Evolutionary conservation across 768 basidiomycete species (phyloP).

Genomic region (Collybia sordida): DNA sequence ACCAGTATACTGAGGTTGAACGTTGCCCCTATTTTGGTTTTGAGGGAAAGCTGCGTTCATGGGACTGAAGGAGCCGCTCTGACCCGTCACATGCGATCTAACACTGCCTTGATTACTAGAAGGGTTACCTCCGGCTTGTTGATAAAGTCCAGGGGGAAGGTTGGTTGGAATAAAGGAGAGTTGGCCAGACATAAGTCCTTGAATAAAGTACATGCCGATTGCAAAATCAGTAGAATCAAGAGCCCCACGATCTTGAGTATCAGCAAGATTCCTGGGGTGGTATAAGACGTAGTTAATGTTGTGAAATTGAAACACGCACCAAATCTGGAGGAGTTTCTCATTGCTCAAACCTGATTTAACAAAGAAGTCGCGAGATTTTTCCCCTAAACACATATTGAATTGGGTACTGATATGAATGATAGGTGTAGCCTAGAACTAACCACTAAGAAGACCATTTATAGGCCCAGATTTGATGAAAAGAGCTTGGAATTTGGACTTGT

Average conservation of each 20-base stretch:
- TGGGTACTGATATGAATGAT: not conserved
- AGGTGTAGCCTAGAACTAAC: conserved; percentile 39
- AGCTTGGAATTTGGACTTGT: conserved; percentile 80
- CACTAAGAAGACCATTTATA: conserved; percentile 72
- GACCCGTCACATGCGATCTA: conserved; percentile 58
- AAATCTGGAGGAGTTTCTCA: conserved; percentile 90
- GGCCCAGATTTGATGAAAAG: conserved; percentile 77
- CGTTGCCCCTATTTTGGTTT: conserved; percentile 22
- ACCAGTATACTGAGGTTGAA: conserved; percentile 69
- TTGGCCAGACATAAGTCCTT: conserved; percentile 83
- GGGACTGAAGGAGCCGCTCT: conserved; percentile 63
- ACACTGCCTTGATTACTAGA: conserved; percentile 32
- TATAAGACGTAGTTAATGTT: not conserved
- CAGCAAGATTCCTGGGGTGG: conserved; percentile 79
- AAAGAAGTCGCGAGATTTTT: conserved; percentile 88
- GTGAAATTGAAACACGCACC: conserved; percentile 46
- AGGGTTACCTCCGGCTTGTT: conserved; percentile 61
- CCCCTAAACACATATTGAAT: conserved; percentile 43
- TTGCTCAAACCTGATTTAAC: conserved; percentile 86
- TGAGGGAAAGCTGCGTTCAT: conserved; percentile 39
- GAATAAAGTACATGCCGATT: conserved; percentile 95
- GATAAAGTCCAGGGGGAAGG: conserved; percentile 84
- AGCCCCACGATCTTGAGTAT: conserved; percentile 87
- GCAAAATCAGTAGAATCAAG: conserved; percentile 92
- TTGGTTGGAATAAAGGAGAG: conserved; percentile 67